phyloP scores from a whole-genome alignment of 768 basidiomycete species.

The Boletus eberwhitei region DNA sequence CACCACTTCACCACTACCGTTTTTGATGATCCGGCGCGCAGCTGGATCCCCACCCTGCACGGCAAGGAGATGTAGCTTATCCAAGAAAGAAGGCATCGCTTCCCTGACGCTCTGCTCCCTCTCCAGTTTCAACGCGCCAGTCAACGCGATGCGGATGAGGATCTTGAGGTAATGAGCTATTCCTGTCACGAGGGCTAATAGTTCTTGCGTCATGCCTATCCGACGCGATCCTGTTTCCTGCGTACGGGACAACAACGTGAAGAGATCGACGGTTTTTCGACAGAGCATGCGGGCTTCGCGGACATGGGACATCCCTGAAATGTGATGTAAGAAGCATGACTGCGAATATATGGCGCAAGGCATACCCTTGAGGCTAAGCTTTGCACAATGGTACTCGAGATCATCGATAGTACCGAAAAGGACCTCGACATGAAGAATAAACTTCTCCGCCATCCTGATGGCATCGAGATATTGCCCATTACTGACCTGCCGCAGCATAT shows the following conservation, averaged over 20 bases:
- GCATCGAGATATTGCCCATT: constrained; percentile 95
- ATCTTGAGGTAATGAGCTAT: constrained; percentile 99
- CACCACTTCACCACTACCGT: constrained; percentile 63
- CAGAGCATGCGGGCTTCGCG: constrained; percentile 98
- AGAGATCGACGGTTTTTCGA: constrained; percentile 97
- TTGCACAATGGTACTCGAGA: constrained; percentile 82
- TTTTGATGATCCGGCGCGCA: constrained; percentile 72
- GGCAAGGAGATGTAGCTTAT: constrained; percentile 88
- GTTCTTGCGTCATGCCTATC: constrained; percentile 96
- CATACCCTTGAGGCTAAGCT: constrained; percentile 81
- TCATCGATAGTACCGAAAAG: constrained; percentile 97
- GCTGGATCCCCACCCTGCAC: constrained; percentile 80
- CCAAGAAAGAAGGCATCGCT: constrained; percentile 87
- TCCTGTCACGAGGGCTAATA: constrained; percentile 96
- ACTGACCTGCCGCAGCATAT: constrained; percentile 97
- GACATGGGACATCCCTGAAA: constrained; percentile 91
- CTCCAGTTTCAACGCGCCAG: constrained; percentile 93
- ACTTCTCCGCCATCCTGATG: constrained; percentile 97
- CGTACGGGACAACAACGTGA: constrained; percentile 92
- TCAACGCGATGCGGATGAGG: constrained; percentile 95
- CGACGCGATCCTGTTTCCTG: constrained; percentile 87
- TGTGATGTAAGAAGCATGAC: constrained; percentile 12
- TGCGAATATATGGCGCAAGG: constrained; percentile 8
- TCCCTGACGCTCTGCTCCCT: constrained; percentile 79
- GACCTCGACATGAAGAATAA: constrained; percentile 97